These are phyloP conservation scores for Buddleja alternifolia DNA, from an alignment of 257 asterid genomes.

Conservation along the genomic window DNA sequence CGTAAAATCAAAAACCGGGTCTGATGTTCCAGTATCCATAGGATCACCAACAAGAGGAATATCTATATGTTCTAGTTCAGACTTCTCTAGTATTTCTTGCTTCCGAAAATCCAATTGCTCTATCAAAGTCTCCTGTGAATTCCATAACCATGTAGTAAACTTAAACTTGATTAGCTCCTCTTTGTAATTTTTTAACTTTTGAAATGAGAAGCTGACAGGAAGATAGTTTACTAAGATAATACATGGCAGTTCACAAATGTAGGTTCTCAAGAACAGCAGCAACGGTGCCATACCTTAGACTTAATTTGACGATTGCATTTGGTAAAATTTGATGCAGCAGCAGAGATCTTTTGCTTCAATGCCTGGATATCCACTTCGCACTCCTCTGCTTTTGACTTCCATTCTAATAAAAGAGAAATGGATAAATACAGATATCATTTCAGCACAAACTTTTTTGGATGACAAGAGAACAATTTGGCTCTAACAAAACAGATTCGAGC, in stretches of 20 bases:
- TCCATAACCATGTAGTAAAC: too few relatives aligned
- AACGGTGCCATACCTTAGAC: conserved; percentile 81
- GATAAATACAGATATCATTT: not conserved
- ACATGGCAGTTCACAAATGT: conserved; percentile 10
- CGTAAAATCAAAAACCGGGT: conserved; percentile 80
- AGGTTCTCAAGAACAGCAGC: conserved; percentile 16
- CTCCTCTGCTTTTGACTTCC: conserved; percentile 83
- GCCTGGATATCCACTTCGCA: conserved; percentile 83
- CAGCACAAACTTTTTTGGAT: too few relatives aligned
- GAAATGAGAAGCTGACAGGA: conserved; percentile 20
- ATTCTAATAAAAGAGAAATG: conserved; percentile 46
- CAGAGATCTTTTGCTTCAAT: conserved; percentile 84
- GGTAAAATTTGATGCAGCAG: conserved; percentile 87
- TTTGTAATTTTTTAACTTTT: conserved; percentile 4
- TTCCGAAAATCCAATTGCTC: conserved; percentile 78
- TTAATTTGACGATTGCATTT: conserved; percentile 87
- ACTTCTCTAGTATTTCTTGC: conserved; percentile 87
- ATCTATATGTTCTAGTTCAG: conserved; percentile 79
- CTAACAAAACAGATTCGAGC: conserved; percentile 3
- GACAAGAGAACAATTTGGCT: conserved; percentile 1
- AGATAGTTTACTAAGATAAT: conserved; percentile 15
- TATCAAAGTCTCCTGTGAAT: conserved; percentile 78
- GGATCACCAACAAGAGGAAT: conserved; percentile 80
- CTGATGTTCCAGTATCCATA: conserved; percentile 72
- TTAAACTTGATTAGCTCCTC: not conserved